Percentiles rank a stretch among this genome's conserved stretches.
Conservation (phyloP, 139 green algal genomes). For the Ettlia oleoabundans region DNA sequence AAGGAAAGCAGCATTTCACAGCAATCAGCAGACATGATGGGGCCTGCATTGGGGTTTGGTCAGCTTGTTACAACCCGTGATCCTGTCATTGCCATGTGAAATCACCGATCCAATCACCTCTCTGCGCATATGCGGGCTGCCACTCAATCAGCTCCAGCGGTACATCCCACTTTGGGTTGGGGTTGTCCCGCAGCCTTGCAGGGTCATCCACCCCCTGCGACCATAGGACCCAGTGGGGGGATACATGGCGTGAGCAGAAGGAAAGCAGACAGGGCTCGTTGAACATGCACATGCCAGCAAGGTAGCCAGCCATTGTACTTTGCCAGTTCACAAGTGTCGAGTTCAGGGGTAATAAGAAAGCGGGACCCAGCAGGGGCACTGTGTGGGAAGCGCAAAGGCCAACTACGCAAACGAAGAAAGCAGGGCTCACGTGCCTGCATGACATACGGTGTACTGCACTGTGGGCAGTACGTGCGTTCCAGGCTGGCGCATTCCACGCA, state of each 20-base stretch:
- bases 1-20: too few species aligned
- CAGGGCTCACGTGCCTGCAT: slow-evolving; percentile 50
- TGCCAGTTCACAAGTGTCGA: too few species aligned
- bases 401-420: neutral
- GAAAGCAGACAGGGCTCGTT: neutral
- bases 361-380: neutral
- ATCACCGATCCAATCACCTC: slow-evolving; percentile 34
- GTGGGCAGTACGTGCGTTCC: slow-evolving; percentile 37
- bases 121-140: slow-evolving; percentile 91
- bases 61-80: too few species aligned
- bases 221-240: too few species aligned
- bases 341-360: too few species aligned
- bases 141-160: slow-evolving; percentile 93
- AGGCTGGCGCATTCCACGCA: slow-evolving; percentile 81
- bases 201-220: slow-evolving; percentile 75
- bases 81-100: too few species aligned
- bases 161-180: slow-evolving; percentile 69
- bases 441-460: slow-evolving; percentile 59
- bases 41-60: too few species aligned
- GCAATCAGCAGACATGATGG: too few species aligned
- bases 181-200: slow-evolving; percentile 60
- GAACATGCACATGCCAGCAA: neutral
- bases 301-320: neutral
- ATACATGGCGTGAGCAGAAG: neutral
- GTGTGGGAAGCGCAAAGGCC: too few species aligned